These are phyloP conservation scores for Magnusiomyces suaveolens DNA, from an alignment of 1,139 yeast species.

Conservation along the genomic window DNA sequence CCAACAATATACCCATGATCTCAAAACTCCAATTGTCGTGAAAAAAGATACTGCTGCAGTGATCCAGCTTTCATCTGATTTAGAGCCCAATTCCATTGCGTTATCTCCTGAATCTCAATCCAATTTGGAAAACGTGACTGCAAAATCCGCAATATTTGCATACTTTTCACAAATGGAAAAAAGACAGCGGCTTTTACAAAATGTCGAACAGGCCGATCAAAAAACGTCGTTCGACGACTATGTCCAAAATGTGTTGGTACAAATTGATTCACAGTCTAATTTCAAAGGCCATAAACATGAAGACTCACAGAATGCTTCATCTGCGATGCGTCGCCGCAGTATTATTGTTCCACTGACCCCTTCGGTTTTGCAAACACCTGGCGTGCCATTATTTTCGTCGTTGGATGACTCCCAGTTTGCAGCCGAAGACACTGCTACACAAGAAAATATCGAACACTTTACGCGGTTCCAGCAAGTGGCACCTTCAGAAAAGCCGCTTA, in stretches of 20 bases:
- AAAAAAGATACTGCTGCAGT: slow-evolving; percentile 20
- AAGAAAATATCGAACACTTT: slow-evolving; percentile 25
- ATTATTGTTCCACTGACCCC: not conserved
- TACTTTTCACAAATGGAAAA: not conserved
- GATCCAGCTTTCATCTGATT: slow-evolving; percentile 9
- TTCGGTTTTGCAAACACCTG: not conserved
- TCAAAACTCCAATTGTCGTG: slow-evolving; percentile 24
- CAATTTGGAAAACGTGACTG: not conserved
- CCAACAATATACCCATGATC: slow-evolving; percentile 21
- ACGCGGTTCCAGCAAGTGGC: slow-evolving; percentile 20
- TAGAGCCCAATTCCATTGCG: not conserved
- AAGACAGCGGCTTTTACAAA: not conserved
- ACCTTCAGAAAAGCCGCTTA: slow-evolving; percentile 15
- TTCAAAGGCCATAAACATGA: not conserved
- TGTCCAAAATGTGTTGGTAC: not conserved
- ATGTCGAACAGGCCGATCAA: not conserved
- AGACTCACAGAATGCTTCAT: not conserved
- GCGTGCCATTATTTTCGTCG: not conserved
- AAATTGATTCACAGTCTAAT: not conserved
- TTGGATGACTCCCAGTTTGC: not conserved
- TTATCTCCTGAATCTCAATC: not conserved
- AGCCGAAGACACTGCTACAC: slow-evolving; percentile 6
- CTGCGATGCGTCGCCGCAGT: not conserved
- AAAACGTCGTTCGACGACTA: not conserved
- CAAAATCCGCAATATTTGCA: not conserved